phyloP scores from a whole-genome alignment of 345 rosid genomes.

The Moringa oleifera region DNA sequence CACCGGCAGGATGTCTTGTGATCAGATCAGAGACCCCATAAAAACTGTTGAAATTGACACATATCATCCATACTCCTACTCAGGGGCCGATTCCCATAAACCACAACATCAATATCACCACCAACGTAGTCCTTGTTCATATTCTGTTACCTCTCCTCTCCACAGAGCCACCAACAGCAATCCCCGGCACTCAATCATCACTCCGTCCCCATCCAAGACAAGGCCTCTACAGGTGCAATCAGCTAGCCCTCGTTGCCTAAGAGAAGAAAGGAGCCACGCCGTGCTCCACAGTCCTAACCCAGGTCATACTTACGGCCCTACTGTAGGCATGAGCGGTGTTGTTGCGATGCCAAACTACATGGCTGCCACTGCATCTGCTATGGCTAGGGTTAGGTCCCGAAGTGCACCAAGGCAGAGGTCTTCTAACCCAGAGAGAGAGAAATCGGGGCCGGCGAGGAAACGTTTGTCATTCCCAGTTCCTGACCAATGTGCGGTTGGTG shows the following conservation, averaged over 20 bases:
- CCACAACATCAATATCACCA: constrained; percentile 25
- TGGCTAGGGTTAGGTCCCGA: constrained; percentile 53
- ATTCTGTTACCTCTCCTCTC: constrained; percentile 20
- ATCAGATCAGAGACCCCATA: constrained; percentile 47
- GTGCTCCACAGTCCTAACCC: constrained; percentile 24
- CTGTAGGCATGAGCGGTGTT: background rate
- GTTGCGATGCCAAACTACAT: constrained; percentile 56
- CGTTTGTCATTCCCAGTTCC: constrained; percentile 33
- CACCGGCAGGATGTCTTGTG: constrained; percentile 52
- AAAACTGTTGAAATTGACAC: constrained; percentile 75
- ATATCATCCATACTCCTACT: constrained; percentile 31
- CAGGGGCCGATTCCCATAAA: constrained; percentile 18
- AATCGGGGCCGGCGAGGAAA: constrained; percentile 30
- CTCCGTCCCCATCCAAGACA: constrained; percentile 24
- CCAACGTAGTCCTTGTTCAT: constrained; percentile 25
- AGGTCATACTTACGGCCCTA: background rate
- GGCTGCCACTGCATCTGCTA: constrained; percentile 72
- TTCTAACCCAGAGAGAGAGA: constrained; percentile 38
- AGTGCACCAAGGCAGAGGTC: constrained; percentile 66
- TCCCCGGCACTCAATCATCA: background rate
- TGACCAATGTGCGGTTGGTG: background rate
- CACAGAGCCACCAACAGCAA: constrained; percentile 10
- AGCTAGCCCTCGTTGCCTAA: constrained; percentile 36
- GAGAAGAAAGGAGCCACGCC: constrained; percentile 32
- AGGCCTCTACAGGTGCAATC: constrained; percentile 31